Evolutionary conservation across 2,329 filamentous ascomycete species (phyloP).

Genomic region (Pseudopyrenochaeta lycopersici): DNA sequence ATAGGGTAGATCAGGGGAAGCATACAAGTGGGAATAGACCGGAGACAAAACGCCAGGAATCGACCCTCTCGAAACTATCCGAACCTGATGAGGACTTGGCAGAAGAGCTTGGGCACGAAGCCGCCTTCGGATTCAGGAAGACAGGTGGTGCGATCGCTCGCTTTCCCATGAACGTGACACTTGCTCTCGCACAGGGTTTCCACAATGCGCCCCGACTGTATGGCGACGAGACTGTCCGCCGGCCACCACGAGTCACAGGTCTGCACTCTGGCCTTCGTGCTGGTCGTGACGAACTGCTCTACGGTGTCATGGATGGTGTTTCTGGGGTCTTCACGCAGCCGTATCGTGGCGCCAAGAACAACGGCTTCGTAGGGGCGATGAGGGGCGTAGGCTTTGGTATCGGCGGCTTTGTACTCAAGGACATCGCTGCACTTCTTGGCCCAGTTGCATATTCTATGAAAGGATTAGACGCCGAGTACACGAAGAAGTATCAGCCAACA

Average conservation of each 20-base stretch:
- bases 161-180: conserved; percentile 68
- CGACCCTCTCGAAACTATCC: conserved; percentile 39
- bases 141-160: conserved; percentile 62
- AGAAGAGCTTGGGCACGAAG: conserved; percentile 55
- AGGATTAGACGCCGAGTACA: conserved; percentile 68
- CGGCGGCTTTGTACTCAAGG: conserved; percentile 71
- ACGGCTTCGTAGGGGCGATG: conserved; percentile 63
- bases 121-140: conserved; percentile 62
- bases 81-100: conserved; percentile 44
- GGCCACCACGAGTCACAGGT: conserved; percentile 70
- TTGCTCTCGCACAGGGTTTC: conserved; percentile 73
- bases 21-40: conserved; percentile 21
- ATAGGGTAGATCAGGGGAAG: conserved; percentile 6
- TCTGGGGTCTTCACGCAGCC: conserved; percentile 71
- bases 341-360: conserved; percentile 64
- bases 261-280: conserved; percentile 69
- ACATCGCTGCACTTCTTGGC: conserved; percentile 68
- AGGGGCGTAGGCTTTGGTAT: conserved; percentile 68
- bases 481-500: conserved; percentile 63
- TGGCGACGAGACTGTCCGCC: conserved; percentile 73
- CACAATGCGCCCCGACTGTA: conserved; percentile 76
- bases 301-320: conserved; percentile 71
- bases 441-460: conserved; percentile 71
- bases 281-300: conserved; percentile 68
- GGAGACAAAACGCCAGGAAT: conserved; percentile 27